Evolutionary conservation across 225 moss, liverwort and hornwort genomes (phyloP), one percentile per base, ranked within the genome.

Genomic region (Polytrichum commune): DNA sequence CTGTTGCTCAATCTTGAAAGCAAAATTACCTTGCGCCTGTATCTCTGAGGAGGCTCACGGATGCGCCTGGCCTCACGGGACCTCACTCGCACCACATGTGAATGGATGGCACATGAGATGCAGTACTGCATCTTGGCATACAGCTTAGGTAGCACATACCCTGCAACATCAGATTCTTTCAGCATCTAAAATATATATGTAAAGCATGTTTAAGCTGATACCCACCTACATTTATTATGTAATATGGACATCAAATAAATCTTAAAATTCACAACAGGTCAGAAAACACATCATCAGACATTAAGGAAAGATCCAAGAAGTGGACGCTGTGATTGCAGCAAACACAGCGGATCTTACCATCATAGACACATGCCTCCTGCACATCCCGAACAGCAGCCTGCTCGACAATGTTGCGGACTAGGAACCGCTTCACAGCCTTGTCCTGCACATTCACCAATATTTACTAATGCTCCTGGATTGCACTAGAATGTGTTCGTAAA

Each of bases 341-440:
- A 46, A 46, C 46, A 58, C 20, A 58, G 8, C 22, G 24, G 58
- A 2, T 23, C 0, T 1, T 83, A 92, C 93, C 91, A 8, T 96
- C 93, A 27, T 96, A 93, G 7, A 96, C 93, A 53, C 96, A 96
- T 0, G 96, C 96, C 78, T 96, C 96, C 75, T 96, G 96, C 69
- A 96, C 93, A 79, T 96, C 96, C 70, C 93, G 85, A n/a, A 96
- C 93, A 19, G 93, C 93, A 24, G 96, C 93, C 77, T 96, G 93
- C 73, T 96, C 93, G 18, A 96, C 96, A 27, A 96, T 96, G 76
- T 96, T 96, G 27, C 93, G 90, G 4, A 96, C 93, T 80, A 96
- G 77, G 73, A 96, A 96, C 5, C 93, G 76, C 87, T 96, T 96
- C 58, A 96, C 93, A 8, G 96, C 93, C 86, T 96, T 96, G 84